Evolutionary conservation across 495 filamentous ascomycete species (phyloP).

Genomic region (Tuber melanosporum): DNA sequence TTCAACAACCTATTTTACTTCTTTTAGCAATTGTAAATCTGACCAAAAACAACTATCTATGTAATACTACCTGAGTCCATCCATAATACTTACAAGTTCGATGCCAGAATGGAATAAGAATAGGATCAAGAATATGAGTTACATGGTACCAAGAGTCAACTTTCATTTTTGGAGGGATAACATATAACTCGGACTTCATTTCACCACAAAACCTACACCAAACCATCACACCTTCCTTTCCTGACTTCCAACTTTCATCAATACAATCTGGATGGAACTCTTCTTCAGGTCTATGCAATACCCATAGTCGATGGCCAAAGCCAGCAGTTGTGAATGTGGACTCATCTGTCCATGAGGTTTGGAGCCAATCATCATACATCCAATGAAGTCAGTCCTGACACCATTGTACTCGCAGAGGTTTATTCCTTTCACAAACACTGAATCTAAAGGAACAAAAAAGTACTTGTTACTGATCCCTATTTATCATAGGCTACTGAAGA

Average conservation of each 20-base stretch:
- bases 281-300: conserved; percentile 9
- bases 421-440: conserved; percentile 1
- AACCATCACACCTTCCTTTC: conserved; percentile 9
- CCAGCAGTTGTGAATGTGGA: conserved; percentile 13
- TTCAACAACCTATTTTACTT: not conserved
- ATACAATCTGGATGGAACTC: conserved; percentile 22
- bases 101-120: conserved; percentile 26
- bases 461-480: too few species aligned
- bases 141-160: conserved; percentile 14
- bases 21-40: too few species aligned
- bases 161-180: conserved; percentile 11
- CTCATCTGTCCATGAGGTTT: conserved; percentile 20
- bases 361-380: conserved; percentile 23
- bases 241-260: conserved; percentile 13
- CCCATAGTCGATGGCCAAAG: conserved; percentile 14
- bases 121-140: conserved; percentile 9
- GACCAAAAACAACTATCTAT: too few species aligned
- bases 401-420: conserved; percentile 8
- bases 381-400: conserved; percentile 14
- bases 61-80: conserved; percentile 5
- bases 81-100: conserved; percentile 15
- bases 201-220: conserved; percentile 21
- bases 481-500: too few species aligned
- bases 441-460: conserved; percentile 3
- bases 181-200: conserved; percentile 16